phyloP scores from a whole-genome alignment of 192 early-diverging fungal genomes.

The Coemansia sp. region DNA sequence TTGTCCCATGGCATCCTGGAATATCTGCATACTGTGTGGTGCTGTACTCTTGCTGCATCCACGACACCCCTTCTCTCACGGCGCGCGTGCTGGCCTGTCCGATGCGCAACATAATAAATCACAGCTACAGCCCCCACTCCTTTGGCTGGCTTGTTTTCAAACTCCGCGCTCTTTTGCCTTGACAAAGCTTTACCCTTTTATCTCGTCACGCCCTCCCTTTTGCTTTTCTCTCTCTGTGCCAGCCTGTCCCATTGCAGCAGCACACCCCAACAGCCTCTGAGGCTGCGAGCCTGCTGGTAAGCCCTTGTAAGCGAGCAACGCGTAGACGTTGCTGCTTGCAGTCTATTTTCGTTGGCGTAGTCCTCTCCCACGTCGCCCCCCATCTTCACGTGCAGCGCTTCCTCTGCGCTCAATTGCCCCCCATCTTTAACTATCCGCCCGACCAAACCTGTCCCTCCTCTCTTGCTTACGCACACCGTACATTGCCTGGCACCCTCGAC shows the following conservation, averaged over 20 bases:
- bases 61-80: neutral
- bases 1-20: conserved; percentile 6
- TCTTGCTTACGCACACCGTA: neutral
- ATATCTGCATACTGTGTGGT: conserved; percentile 2
- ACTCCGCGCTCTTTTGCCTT: conserved; percentile 10
- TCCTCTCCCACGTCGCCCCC: neutral
- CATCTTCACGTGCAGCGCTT: neutral
- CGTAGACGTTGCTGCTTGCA: neutral
- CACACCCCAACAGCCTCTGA: neutral
- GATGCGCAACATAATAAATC: conserved; percentile 7
- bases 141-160: conserved; percentile 9
- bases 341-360: neutral
- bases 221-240: neutral
- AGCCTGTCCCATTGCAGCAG: neutral
- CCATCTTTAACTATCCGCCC: neutral
- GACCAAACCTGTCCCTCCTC: neutral
- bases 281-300: conserved; percentile 8
- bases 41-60: conserved; percentile 4
- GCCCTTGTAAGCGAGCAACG: neutral
- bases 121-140: neutral
- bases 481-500: neutral
- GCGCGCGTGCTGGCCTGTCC: neutral
- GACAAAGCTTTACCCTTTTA: neutral
- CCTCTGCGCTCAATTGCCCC: conserved; percentile 1
- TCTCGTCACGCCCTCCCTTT: neutral